phyloP scores from a whole-genome alignment of 441 rosid species.

The Macaranga tanarius region DNA sequence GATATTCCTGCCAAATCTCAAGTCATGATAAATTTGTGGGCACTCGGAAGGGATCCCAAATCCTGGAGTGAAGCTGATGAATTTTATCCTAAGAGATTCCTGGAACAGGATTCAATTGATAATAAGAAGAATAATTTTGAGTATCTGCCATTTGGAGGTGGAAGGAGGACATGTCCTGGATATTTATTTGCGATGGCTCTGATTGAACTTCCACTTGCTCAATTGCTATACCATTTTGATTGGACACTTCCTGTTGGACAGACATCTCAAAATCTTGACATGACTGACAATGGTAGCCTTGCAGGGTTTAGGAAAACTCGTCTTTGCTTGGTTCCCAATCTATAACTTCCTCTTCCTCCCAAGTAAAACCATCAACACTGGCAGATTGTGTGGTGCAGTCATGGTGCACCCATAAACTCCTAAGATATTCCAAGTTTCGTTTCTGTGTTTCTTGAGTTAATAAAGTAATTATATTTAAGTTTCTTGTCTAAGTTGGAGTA shows the following conservation, averaged over 20 bases:
- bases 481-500: too few species aligned
- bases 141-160: constrained; percentile 11
- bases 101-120: background rate
- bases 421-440: too few species aligned
- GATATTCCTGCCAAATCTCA: background rate
- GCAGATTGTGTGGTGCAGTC: too few species aligned
- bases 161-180: constrained; percentile 8
- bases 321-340: background rate
- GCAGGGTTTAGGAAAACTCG: background rate
- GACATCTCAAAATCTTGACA: background rate
- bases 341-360: background rate
- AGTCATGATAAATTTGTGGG: constrained; percentile 1
- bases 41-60: constrained; percentile 7
- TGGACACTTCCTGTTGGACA: constrained; percentile 1
- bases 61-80: constrained; percentile 3
- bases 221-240: background rate
- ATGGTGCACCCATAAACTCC: too few species aligned
- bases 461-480: too few species aligned
- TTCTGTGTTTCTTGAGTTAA: too few species aligned
- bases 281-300: background rate
- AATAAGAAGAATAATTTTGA: background rate
- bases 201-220: constrained; percentile 2
- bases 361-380: too few species aligned
- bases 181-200: background rate
- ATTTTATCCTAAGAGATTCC: background rate